These are phyloP conservation scores for Colletotrichum euphorbiae DNA, from an alignment of 2,329 filamentous ascomycete genomes.

Conservation along the genomic window DNA sequence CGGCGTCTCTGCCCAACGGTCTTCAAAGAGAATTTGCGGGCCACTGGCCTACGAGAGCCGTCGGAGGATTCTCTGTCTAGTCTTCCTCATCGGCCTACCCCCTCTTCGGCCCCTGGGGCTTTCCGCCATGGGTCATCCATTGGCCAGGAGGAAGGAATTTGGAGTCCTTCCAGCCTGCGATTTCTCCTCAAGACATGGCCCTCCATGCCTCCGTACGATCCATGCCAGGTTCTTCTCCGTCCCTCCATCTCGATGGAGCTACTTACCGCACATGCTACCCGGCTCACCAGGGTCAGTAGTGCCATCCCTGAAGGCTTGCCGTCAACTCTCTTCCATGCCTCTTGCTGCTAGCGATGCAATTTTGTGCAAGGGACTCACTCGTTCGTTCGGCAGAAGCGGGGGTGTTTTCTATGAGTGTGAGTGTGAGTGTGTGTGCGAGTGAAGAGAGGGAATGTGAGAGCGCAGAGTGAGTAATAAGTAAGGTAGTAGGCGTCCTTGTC, in stretches of 20 bases:
- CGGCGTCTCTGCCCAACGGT: constrained; percentile 59
- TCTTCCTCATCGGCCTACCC: constrained; percentile 51
- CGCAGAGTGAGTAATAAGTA: neutral
- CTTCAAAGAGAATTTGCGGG: constrained; percentile 60
- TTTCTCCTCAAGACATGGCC: constrained; percentile 37
- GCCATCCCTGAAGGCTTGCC: constrained; percentile 39
- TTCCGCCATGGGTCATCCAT: constrained; percentile 41
- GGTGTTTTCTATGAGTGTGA: constrained; percentile 22
- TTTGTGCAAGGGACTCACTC: constrained; percentile 40
- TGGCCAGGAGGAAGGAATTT: constrained; percentile 40
- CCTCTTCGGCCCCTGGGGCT: constrained; percentile 44
- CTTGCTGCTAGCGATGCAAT: constrained; percentile 32
- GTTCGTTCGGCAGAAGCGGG: constrained; percentile 40
- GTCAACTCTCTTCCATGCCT: constrained; percentile 37
- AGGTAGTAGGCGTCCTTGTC: neutral
- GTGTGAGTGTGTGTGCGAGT: constrained; percentile 9
- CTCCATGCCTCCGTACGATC: constrained; percentile 46
- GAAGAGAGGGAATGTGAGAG: constrained; percentile 8
- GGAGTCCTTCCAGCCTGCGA: constrained; percentile 39
- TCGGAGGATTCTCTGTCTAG: constrained; percentile 62
- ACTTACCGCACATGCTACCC: constrained; percentile 37
- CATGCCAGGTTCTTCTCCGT: constrained; percentile 44
- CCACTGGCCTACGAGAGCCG: constrained; percentile 50
- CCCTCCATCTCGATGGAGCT: constrained; percentile 50
- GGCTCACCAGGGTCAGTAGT: constrained; percentile 34